These are phyloP conservation scores for Parafenestella ontariensis DNA, from an alignment of 2,329 filamentous ascomycete species.

Conservation along the genomic window DNA sequence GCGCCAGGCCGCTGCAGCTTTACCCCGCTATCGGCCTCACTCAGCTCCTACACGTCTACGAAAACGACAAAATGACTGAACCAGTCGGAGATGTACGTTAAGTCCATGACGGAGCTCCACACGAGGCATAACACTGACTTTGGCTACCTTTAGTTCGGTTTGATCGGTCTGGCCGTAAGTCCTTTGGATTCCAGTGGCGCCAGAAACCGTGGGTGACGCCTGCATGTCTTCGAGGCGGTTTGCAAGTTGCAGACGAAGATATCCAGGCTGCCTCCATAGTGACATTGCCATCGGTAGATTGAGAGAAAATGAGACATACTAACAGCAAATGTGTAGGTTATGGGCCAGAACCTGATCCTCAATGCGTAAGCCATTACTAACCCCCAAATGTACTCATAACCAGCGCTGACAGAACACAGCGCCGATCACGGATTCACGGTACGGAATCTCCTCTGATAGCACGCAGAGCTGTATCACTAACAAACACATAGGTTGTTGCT, in stretches of 20 bases:
- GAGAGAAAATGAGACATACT: constrained; percentile 19
- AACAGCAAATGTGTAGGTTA: constrained; percentile 43
- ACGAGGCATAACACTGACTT: not conserved
- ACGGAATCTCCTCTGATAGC: constrained; percentile 10
- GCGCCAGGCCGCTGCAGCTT: constrained; percentile 39
- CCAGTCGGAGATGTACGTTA: constrained; percentile 50
- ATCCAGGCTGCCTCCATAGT: not conserved
- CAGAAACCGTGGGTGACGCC: not conserved
- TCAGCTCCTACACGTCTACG: constrained; percentile 10
- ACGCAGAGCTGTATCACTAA: constrained; percentile 22
- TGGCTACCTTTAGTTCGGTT: constrained; percentile 46
- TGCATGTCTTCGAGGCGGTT: not conserved
- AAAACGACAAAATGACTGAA: constrained; percentile 47
- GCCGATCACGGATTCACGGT: constrained; percentile 78
- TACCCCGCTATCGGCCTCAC: constrained; percentile 33
- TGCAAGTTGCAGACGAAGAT: not conserved
- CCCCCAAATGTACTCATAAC: constrained; percentile 14
- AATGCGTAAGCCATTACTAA: constrained; percentile 53
- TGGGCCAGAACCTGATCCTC: constrained; percentile 64
- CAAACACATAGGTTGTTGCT: constrained; percentile 68
- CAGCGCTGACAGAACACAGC: constrained; percentile 40
- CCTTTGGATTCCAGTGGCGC: not conserved
- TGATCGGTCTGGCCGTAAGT: constrained; percentile 60
- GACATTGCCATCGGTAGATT: not conserved
- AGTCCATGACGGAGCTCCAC: not conserved